These are phyloP conservation scores for Citeromyces matritensis DNA, from an alignment of 805 yeast genomes.

Conservation along the genomic window DNA sequence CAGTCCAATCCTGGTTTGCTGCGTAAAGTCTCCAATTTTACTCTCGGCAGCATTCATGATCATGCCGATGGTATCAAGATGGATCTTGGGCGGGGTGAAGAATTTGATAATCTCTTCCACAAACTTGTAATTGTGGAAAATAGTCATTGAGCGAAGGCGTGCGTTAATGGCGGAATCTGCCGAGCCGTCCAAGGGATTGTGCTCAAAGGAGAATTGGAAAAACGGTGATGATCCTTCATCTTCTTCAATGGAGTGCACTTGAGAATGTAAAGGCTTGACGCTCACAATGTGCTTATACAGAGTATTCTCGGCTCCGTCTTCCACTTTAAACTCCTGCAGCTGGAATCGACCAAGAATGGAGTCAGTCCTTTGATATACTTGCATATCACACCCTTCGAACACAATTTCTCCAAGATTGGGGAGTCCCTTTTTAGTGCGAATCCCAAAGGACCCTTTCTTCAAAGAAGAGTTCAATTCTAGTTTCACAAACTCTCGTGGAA, in stretches of 20 bases:
- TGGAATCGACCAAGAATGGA: conserved; percentile 62
- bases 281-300: conserved; percentile 81
- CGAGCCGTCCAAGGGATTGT: conserved; percentile 68
- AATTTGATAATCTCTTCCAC: conserved; percentile 62
- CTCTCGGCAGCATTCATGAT: conserved; percentile 91
- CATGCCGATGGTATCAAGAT: conserved; percentile 78
- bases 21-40: conserved; percentile 80
- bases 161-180: conserved; percentile 73
- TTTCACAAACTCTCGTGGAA: conserved; percentile 64
- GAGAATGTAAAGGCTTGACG: conserved; percentile 46
- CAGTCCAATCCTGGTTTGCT: conserved; percentile 81
- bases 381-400: conserved; percentile 70
- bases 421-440: conserved; percentile 24
- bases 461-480: conserved; percentile 54
- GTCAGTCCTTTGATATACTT: conserved; percentile 62
- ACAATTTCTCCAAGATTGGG: conserved; percentile 57
- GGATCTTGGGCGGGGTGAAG: conserved; percentile 78
- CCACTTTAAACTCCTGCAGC: conserved; percentile 68
- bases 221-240: conserved; percentile 37
- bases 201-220: conserved; percentile 70
- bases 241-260: conserved; percentile 11
- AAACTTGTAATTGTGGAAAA: conserved; percentile 77
- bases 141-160: conserved; percentile 73
- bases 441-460: conserved; percentile 62
- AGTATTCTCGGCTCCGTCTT: conserved; percentile 71